Evolutionary conservation across 352 stramenopile genomes (phyloP).

Genomic region (Pythium sp.): DNA sequence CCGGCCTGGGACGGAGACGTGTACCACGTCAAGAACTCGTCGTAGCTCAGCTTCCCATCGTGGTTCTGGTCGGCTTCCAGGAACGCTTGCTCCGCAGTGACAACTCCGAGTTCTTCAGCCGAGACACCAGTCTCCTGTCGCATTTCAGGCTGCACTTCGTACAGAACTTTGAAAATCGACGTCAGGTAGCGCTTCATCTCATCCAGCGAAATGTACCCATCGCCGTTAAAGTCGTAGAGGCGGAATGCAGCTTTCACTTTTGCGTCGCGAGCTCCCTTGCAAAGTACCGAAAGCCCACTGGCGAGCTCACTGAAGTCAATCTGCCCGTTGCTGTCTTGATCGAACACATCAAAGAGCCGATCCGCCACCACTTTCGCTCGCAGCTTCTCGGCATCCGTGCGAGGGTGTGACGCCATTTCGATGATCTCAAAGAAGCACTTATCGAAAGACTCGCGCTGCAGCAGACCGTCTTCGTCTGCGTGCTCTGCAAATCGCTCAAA

Average conservation of each 20-base stretch:
- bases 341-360: slow-evolving; percentile 80
- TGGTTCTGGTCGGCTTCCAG: slow-evolving; percentile 75
- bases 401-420: slow-evolving; percentile 56
- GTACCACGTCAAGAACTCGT: slow-evolving; percentile 89
- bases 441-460: slow-evolving; percentile 69
- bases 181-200: slow-evolving; percentile 88
- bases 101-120: slow-evolving; percentile 67
- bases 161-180: slow-evolving; percentile 87
- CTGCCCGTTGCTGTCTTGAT: slow-evolving; percentile 67
- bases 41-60: slow-evolving; percentile 83
- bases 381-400: slow-evolving; percentile 61
- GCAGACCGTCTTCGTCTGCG: slow-evolving; percentile 51
- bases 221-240: slow-evolving; percentile 85
- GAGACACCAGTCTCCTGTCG: slow-evolving; percentile 59
- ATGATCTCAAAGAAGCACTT: slow-evolving; percentile 73
- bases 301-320: slow-evolving; percentile 88
- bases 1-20: slow-evolving; percentile 62
- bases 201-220: slow-evolving; percentile 81
- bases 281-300: slow-evolving; percentile 81
- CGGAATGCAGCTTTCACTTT: slow-evolving; percentile 84
- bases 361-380: slow-evolving; percentile 68
- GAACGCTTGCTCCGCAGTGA: slow-evolving; percentile 86
- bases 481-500: slow-evolving; percentile 84
- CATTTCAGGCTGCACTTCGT: slow-evolving; percentile 79
- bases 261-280: slow-evolving; percentile 73